A percentile compares a stretch with the other conserved stretches of the same genome.
Conservation (phyloP, 1,284 basidiomycete genomes). For the Amylostereum areolatum region DNA sequence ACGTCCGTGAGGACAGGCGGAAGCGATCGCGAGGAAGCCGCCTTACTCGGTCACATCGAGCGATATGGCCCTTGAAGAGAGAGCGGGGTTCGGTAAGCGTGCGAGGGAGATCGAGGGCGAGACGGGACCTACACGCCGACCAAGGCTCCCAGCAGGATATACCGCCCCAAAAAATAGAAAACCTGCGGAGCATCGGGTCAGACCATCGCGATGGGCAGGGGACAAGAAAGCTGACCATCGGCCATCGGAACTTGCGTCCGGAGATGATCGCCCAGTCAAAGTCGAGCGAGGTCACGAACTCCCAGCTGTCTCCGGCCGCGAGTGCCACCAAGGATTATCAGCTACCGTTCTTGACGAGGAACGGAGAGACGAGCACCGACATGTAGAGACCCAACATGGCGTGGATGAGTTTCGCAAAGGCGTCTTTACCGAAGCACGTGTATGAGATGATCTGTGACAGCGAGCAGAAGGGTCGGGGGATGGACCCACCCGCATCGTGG, state of each 20-base stretch:
- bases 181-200: constrained; percentile 31
- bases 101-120: neutral
- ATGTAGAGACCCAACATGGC: constrained; percentile 62
- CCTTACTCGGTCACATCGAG: constrained; percentile 50
- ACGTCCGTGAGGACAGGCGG: constrained; percentile 2
- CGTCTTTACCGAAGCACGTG: constrained; percentile 30
- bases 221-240: constrained; percentile 21
- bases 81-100: constrained; percentile 5
- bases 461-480: too few species aligned
- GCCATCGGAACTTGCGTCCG: constrained; percentile 49
- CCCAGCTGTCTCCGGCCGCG: too few species aligned
- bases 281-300: constrained; percentile 50
- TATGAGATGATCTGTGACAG: neutral
- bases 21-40: neutral
- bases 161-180: constrained; percentile 72
- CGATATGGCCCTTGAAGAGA: constrained; percentile 39
- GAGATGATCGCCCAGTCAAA: constrained; percentile 66
- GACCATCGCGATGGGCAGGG: neutral
- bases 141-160: constrained; percentile 59
- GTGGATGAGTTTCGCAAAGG: constrained; percentile 64
- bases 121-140: constrained; percentile 56
- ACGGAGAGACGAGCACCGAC: too few species aligned
- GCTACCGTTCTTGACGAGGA: too few species aligned
- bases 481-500: constrained; percentile 44
- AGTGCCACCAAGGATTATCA: too few species aligned